phyloP scores from a whole-genome alignment of 805 yeast species.

The Teunomyces funiuensis region DNA sequence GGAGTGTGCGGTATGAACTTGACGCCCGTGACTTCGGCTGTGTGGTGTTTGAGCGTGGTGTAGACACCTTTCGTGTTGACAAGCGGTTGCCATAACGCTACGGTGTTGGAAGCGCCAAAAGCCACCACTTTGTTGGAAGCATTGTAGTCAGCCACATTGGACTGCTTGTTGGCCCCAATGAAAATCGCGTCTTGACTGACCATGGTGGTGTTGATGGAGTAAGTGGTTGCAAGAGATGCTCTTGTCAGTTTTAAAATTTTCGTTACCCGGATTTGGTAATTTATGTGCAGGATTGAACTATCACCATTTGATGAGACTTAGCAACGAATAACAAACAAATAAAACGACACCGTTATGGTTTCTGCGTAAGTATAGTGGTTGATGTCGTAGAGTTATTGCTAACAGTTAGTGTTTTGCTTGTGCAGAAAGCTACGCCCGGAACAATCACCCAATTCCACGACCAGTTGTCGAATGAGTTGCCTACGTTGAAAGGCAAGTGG shows the following conservation, averaged over 20 bases:
- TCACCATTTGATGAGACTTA: background rate
- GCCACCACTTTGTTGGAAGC: slow-evolving; percentile 47
- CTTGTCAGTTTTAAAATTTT: background rate
- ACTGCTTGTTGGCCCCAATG: slow-evolving; percentile 71
- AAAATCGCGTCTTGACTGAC: slow-evolving; percentile 53
- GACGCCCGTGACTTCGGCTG: slow-evolving; percentile 65
- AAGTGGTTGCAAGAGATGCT: slow-evolving; percentile 4
- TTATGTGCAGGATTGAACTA: background rate
- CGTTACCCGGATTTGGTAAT: background rate
- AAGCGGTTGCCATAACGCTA: slow-evolving; percentile 71
- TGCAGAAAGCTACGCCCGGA: slow-evolving; percentile 49
- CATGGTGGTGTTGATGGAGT: background rate
- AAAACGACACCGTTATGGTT: slow-evolving; percentile 7
- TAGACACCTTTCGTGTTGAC: slow-evolving; percentile 46
- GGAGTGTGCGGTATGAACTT: slow-evolving; percentile 46
- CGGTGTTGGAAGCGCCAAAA: slow-evolving; percentile 64
- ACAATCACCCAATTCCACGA: slow-evolving; percentile 72
- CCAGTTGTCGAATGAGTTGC: slow-evolving; percentile 64
- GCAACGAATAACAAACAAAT: background rate
- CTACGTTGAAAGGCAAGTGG: slow-evolving; percentile 64
- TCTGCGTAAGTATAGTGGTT: slow-evolving; percentile 11
- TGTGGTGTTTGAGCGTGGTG: slow-evolving; percentile 60
- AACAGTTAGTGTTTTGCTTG: slow-evolving; percentile 35
- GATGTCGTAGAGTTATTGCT: slow-evolving; percentile 9
- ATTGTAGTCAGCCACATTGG: slow-evolving; percentile 57